These are phyloP conservation scores for Talaromyces pinophilus DNA, from an alignment of 2,329 filamentous ascomycete species.

Conservation along the genomic window DNA sequence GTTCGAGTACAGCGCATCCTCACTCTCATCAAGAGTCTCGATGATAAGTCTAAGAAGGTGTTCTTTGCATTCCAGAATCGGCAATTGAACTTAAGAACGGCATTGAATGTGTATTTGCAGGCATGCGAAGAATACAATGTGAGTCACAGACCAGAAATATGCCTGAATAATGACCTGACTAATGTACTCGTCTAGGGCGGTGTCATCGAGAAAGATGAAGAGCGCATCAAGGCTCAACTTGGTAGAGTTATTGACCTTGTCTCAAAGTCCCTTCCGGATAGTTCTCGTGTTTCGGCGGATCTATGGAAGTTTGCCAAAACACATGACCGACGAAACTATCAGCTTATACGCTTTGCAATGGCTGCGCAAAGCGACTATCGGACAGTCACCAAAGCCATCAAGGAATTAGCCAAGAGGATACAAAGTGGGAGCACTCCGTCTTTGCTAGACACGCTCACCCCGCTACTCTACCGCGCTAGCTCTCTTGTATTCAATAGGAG, in stretches of 20 bases:
- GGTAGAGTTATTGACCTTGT: conserved; percentile 72
- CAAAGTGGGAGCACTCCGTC: conserved; percentile 63
- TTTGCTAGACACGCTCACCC: conserved; percentile 76
- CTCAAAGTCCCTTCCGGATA: conserved; percentile 73
- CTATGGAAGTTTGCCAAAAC: conserved; percentile 87
- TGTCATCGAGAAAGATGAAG: conserved; percentile 68
- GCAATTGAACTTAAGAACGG: conserved; percentile 72
- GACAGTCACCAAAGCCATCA: conserved; percentile 84
- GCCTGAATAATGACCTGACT: conserved; percentile 6
- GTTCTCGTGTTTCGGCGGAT: conserved; percentile 69
- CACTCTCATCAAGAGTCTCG: conserved; percentile 75
- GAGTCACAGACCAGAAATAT: conserved; percentile 25
- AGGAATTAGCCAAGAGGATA: conserved; percentile 81
- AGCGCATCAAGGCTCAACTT: conserved; percentile 67
- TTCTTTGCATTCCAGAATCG: conserved; percentile 84
- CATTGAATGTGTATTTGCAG: conserved; percentile 73
- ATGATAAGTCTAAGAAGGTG: conserved; percentile 75
- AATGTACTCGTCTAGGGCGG: conserved; percentile 57
- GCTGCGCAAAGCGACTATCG: conserved; percentile 86
- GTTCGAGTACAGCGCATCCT: conserved; percentile 83
- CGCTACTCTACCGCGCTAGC: conserved; percentile 79
- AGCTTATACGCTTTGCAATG: conserved; percentile 83
- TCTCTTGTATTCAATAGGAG: conserved; percentile 91
- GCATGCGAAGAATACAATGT: conserved; percentile 84
- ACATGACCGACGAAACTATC: conserved; percentile 86